Percentiles rank a stretch among this genome's conserved stretches.
These are phyloP conservation scores for Xanthoconium purpureum DNA, from an alignment of 768 basidiomycete species.

Conservation along the genomic window DNA sequence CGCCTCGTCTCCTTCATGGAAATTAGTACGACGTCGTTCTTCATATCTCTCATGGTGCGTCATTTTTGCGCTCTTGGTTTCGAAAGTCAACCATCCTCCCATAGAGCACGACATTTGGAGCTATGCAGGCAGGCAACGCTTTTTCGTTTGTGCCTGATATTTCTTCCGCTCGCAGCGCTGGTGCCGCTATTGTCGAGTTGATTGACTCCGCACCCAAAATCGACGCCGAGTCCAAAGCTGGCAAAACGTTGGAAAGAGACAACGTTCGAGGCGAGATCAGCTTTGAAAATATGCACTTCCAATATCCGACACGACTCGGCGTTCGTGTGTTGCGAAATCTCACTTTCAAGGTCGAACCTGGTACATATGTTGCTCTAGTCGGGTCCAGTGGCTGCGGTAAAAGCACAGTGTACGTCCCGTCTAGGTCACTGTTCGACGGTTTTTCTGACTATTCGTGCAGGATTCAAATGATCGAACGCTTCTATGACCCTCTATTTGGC, in stretches of 20 bases:
- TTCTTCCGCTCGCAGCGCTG: slow-evolving; percentile 79
- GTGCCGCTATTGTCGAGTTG: slow-evolving; percentile 68
- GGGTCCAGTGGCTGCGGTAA: slow-evolving; percentile 81
- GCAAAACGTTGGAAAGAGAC: slow-evolving; percentile 47
- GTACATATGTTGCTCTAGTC: slow-evolving; percentile 78
- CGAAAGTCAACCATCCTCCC: background rate
- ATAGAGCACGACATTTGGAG: slow-evolving; percentile 70
- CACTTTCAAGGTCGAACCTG: slow-evolving; percentile 66
- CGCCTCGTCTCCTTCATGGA: slow-evolving; percentile 54
- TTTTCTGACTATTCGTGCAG: slow-evolving; percentile 32
- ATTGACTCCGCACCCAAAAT: slow-evolving; percentile 75
- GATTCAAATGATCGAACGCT: slow-evolving; percentile 82
- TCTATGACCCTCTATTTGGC: slow-evolving; percentile 78
- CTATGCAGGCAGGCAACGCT: slow-evolving; percentile 85
- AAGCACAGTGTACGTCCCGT: slow-evolving; percentile 61
- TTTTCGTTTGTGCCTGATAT: slow-evolving; percentile 87
- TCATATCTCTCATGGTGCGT: slow-evolving; percentile 76
- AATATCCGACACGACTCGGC: slow-evolving; percentile 84
- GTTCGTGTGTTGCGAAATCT: slow-evolving; percentile 81
- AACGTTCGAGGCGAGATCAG: slow-evolving; percentile 61
- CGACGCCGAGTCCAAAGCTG: slow-evolving; percentile 71
- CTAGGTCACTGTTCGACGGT: background rate
- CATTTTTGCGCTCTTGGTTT: background rate
- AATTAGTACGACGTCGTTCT: slow-evolving; percentile 64
- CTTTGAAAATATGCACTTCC: slow-evolving; percentile 82